phyloP scores from a whole-genome alignment of 2,329 filamentous ascomycete genomes.

The Botryotinia calthae region DNA sequence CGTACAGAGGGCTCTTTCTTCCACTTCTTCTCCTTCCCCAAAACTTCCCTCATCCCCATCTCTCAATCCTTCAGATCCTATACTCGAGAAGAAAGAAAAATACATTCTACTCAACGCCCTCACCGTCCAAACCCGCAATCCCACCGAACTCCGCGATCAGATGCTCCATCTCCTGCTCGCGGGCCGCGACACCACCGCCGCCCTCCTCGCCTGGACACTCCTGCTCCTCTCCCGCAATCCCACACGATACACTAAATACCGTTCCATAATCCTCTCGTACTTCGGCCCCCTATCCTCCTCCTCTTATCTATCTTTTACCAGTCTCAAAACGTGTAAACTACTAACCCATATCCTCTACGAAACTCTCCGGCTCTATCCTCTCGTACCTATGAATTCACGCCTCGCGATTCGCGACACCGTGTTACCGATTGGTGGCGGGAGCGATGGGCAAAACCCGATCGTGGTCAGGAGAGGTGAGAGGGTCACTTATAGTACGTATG shows the following conservation, averaged over 20 bases:
- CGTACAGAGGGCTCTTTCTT: slow-evolving; percentile 29
- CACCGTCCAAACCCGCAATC: slow-evolving; percentile 45
- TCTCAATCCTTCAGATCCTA: no score
- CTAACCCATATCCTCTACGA: slow-evolving; percentile 31
- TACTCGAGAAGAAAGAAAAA: slow-evolving; percentile 27
- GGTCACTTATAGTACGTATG: slow-evolving; percentile 35
- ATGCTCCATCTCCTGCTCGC: slow-evolving; percentile 39
- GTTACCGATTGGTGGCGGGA: slow-evolving; percentile 39
- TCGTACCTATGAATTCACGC: slow-evolving; percentile 35
- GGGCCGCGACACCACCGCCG: slow-evolving; percentile 32
- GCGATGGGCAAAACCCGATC: slow-evolving; percentile 34
- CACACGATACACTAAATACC: not conserved
- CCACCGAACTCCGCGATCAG: slow-evolving; percentile 41
- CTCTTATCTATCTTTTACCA: not conserved
- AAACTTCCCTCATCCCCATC: not conserved
- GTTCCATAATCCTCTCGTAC: not conserved
- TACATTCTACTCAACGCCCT: slow-evolving; percentile 50
- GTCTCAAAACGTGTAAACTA: slow-evolving; percentile 30
- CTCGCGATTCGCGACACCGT: slow-evolving; percentile 32
- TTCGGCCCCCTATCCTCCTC: not conserved
- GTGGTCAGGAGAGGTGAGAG: slow-evolving; percentile 34
- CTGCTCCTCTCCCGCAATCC: not conserved
- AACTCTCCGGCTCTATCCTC: slow-evolving; percentile 37
- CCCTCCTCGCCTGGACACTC: slow-evolving; percentile 30
- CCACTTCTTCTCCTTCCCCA: not conserved